Base-by-base conservation (phyloP, 83 land plant genomes). In the Diphasiastrum complanatum region DNA sequence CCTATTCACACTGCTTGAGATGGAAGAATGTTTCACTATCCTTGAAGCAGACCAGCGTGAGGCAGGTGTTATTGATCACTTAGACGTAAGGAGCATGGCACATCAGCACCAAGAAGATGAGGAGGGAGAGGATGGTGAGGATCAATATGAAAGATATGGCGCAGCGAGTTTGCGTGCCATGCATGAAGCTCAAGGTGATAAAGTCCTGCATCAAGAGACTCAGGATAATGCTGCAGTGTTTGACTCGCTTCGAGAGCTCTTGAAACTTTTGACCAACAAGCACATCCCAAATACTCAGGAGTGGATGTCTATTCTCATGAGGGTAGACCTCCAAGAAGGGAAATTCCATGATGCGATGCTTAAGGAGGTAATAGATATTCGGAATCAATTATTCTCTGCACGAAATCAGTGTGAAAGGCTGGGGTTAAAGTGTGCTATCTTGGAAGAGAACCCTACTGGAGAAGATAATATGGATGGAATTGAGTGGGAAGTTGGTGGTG, bases 401-500 rank as follows among this genome's bases (percentile, higher is more conserved):
- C 79, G 70, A 58, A 67, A 58, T 47, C 69, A 70, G 61, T 93
- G 95, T 74, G 81, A 78, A 65, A 68, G 71, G 52, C 66, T 81
- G n/a, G 91, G 98, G 27, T 60, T 73, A 22, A 62, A 64, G 2
- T 63, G 72, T 59, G 30, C n/a, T n/a, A n/a, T n/a, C n/a, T n/a
- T 47, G 55, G 63, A 72, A 58, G 30, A 47, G 10, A 62, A 59
- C 5, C 48, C 67, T 3, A 29, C 29, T 40, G 45, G 27, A 26
- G 67, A 64, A 19, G 66, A 75, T 18, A 77, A 79, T n/a, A n/a
- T n/a, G 23, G 85, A 87, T 31, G 95, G 80, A n/a, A 81, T 73
- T 32, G 57, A 88, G 1, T 87, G 97, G 95, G 97, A 85, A 63
- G 90, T 85, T 18, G 95, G 90, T 25, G 60, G 52, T 31, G 52